Conservation (phyloP, 129 eudicot species). For the Artemisia argyi region DNA sequence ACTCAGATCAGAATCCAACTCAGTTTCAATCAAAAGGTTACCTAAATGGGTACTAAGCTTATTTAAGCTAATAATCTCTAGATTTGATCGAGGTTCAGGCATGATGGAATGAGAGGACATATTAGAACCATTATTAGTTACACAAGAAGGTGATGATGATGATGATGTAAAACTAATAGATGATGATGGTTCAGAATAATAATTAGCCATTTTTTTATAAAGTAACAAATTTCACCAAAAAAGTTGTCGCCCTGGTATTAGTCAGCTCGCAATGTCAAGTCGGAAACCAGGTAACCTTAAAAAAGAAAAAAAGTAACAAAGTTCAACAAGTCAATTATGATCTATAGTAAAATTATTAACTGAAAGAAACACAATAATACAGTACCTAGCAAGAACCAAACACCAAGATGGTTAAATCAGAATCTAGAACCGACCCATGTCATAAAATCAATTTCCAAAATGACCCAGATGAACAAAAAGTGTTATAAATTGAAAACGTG, state of each 20-base stretch:
- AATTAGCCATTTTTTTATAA: slow-evolving; percentile 38
- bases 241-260: no score
- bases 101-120: slow-evolving; percentile 30
- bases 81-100: slow-evolving; percentile 38
- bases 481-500: background rate
- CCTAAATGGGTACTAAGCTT: slow-evolving; percentile 60
- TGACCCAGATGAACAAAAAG: background rate
- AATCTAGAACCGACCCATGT: no score
- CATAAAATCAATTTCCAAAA: background rate
- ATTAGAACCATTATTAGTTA: slow-evolving; percentile 37
- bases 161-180: slow-evolving; percentile 66
- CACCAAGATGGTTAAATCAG: slow-evolving; percentile 1
- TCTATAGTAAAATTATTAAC: background rate
- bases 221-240: background rate
- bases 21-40: slow-evolving; percentile 43
- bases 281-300: no score
- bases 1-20: slow-evolving; percentile 38
- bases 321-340: no score
- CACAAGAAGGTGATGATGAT: slow-evolving; percentile 56
- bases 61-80: slow-evolving; percentile 50
- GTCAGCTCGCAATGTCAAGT: no score
- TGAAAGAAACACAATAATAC: no score
- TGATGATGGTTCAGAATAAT: slow-evolving; percentile 46
- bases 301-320: no score
- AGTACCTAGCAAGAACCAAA: background rate